Conservation (phyloP, 768 basidiomycete genomes). For the Collybia nuda region DNA sequence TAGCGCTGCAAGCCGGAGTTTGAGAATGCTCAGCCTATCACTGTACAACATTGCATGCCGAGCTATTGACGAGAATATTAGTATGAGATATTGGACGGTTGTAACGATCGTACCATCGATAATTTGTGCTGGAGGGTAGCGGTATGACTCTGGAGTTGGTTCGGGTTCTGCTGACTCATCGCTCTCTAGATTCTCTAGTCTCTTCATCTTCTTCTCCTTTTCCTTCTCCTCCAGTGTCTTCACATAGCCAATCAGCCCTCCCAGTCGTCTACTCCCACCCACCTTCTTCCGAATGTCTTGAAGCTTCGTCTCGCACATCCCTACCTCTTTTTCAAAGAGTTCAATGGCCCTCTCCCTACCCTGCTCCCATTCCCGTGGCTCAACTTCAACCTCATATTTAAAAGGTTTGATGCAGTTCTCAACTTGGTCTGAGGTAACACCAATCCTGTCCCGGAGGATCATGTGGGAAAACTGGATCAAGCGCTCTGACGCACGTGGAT, state of each 20-base stretch:
- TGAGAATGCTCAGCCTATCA: conserved; percentile 80
- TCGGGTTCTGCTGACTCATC: conserved; percentile 30
- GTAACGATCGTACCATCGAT: conserved; percentile 70
- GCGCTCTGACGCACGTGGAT: conserved; percentile 86
- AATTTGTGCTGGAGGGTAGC: conserved; percentile 89
- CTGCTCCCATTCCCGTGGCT: conserved; percentile 87
- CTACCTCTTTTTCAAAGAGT: conserved; percentile 82
- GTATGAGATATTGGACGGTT: neutral
- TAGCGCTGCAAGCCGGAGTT: conserved; percentile 81
- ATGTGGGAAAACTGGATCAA: conserved; percentile 90
- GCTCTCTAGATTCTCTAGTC: conserved; percentile 37
- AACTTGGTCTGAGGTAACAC: conserved; percentile 95
- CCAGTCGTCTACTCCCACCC: conserved; percentile 82
- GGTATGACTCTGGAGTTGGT: conserved; percentile 69
- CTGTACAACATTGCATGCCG: conserved; percentile 89
- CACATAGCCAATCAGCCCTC: conserved; percentile 77
- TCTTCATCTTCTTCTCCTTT: conserved; percentile 56
- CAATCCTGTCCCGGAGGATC: conserved; percentile 90
- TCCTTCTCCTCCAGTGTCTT: conserved; percentile 77
- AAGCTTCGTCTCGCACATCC: conserved; percentile 83
- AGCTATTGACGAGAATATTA: conserved; percentile 45
- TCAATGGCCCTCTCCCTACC: conserved; percentile 76
- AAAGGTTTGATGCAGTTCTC: conserved; percentile 99
- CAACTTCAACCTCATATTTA: conserved; percentile 98
- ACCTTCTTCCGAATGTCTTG: conserved; percentile 86